Base-by-base conservation (phyloP, 2,329 filamentous ascomycete species). In the Xylariaceae sp. region DNA sequence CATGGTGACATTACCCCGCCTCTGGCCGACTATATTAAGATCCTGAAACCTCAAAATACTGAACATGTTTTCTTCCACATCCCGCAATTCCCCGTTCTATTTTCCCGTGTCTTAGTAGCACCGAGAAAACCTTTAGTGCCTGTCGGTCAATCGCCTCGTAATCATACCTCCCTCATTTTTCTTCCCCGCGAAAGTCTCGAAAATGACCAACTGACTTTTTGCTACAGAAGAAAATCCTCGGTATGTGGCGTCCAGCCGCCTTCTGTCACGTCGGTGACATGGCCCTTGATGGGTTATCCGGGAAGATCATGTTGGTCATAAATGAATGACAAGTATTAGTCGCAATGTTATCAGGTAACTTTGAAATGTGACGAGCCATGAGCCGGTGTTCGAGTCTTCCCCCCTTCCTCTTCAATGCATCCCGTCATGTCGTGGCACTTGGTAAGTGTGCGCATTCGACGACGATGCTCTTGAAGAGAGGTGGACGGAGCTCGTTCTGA, bases 401-500 rank as follows among this genome's bases (percentile, higher is more conserved):
- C 32, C 5, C 16, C 8, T 27, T 19, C 44, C 37, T 19, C 10
- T 35, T 22, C 37, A 19, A 17, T 11, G 27, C 17, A 22, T n/a
- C n/a, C n/a, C n/a, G 40, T 36, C 34, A n/a, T 44, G 27, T 16
- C 19, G 11, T 40, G 37, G 19, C 14, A 14, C 6, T 14, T 43
- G 19, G 41, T 35, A 6, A 35, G 2, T 8, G 37, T 40, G 51
- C 48, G 53, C 47, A 53, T 56, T 36, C 22, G 32, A n/a, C 38
- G 47, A 53, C 20, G 46, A 42, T 29, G 21, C 38, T 44, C 20
- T 19, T 14, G 27, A 37, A n/a, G n/a, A n/a, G n/a, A n/a, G n/a
- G n/a, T n/a, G n/a, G n/a, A 57, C 55, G 47, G 59, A 60, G 54
- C 57, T 59, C 56, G 62, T 59, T 64, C 80, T 88, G 85, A 92